Evolutionary conservation across 495 filamentous ascomycete species (phyloP).

Genomic region (Corynascus novoguineensis): DNA sequence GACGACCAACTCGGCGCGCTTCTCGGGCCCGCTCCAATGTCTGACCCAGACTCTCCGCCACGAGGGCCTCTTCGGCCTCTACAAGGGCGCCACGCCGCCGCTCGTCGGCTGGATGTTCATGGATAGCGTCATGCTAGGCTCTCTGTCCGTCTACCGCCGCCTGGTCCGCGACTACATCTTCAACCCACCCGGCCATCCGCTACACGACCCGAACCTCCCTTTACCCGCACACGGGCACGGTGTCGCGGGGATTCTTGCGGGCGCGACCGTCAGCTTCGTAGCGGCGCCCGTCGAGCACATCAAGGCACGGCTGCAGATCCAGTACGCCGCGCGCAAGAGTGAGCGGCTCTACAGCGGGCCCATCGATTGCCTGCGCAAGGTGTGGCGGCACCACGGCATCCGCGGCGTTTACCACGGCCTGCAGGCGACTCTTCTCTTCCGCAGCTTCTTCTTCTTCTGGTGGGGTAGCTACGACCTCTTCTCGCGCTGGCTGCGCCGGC

Average conservation of each 20-base stretch:
- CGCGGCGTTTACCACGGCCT: conserved; percentile 79
- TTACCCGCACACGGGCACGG: conserved; percentile 78
- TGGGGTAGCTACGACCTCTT: conserved; percentile 90
- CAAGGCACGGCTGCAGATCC: conserved; percentile 89
- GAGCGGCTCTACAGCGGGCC: conserved; percentile 78
- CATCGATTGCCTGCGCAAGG: conserved; percentile 70
- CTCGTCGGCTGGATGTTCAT: conserved; percentile 97
- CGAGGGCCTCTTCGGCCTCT: conserved; percentile 73
- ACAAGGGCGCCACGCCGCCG: conserved; percentile 88
- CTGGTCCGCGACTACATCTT: conserved; percentile 76
- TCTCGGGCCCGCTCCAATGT: conserved; percentile 83
- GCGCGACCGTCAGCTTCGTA: conserved; percentile 84
- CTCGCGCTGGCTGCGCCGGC: conserved; percentile 56
- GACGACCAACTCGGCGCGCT: conserved; percentile 70
- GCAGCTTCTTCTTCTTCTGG: conserved; percentile 95
- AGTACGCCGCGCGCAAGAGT: conserved; percentile 72
- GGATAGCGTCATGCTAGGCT: conserved; percentile 93
- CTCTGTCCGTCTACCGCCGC: conserved; percentile 79
- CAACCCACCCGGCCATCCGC: conserved; percentile 45
- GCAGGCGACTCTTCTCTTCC: conserved; percentile 77
- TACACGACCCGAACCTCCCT: conserved; percentile 28
- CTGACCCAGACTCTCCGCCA: conserved; percentile 71
- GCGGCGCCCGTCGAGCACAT: conserved; percentile 93
- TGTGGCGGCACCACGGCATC: conserved; percentile 63
- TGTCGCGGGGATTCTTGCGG: conserved; percentile 79